Evolutionary conservation across 139 green algal genomes (phyloP).

Genomic region (Chlamydomonas incerta): DNA sequence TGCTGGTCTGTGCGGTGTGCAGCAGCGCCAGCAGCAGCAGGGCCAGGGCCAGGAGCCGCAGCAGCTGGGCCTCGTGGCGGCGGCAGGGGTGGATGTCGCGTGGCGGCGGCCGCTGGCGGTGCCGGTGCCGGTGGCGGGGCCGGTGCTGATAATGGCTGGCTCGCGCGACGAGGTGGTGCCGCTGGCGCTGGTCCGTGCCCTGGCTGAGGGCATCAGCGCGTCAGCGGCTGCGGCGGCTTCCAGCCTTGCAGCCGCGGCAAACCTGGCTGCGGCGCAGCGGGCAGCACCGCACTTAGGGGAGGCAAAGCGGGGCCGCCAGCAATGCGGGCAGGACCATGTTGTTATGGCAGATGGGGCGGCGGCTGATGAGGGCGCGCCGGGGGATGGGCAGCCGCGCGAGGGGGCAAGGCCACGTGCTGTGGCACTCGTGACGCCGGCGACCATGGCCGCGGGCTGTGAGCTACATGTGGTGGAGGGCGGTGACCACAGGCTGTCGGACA

Average conservation of each 20-base stretch:
- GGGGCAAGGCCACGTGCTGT: not conserved
- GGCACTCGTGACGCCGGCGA: too few species aligned
- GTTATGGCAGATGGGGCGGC: too few species aligned
- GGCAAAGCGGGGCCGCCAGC: too few species aligned
- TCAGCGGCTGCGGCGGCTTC: not conserved
- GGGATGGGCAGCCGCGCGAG: too few species aligned
- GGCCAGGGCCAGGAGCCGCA: not conserved
- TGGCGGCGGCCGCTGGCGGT: not conserved
- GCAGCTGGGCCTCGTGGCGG: too few species aligned
- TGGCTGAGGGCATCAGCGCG: not conserved
- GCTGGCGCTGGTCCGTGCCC: not conserved
- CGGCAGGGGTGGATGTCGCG: too few species aligned
- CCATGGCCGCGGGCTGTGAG: not conserved
- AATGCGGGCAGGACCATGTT: too few species aligned
- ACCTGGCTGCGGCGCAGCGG: too few species aligned
- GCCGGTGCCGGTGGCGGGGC: not conserved
- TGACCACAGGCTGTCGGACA: slow-evolving; percentile 2
- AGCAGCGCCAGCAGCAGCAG: not conserved
- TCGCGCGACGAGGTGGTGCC: slow-evolving; percentile 19
- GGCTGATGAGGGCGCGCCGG: too few species aligned
- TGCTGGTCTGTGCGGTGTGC: too few species aligned
- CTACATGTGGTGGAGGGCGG: not conserved
- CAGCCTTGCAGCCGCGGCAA: not conserved
- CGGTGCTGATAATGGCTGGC: slow-evolving; percentile 5
- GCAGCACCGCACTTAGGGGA: not conserved